phyloP scores from a whole-genome alignment of 2,329 filamentous ascomycete genomes.

The Sphaerostilbella broomeana region DNA sequence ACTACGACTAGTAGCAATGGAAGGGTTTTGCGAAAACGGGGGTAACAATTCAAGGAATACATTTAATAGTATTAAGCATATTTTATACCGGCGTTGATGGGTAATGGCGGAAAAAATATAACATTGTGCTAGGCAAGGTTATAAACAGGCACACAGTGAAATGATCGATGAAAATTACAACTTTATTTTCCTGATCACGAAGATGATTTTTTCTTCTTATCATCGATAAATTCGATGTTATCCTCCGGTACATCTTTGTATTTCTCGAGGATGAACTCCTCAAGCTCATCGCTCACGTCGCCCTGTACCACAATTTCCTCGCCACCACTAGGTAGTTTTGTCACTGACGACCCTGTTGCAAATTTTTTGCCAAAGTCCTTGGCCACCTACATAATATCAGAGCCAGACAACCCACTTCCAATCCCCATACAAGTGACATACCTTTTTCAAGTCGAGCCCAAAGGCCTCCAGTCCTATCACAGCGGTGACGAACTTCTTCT shows the following conservation, averaged over 20 bases:
- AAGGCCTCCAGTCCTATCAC: constrained; percentile 88
- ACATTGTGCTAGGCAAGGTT: too few species aligned
- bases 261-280: constrained; percentile 83
- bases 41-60: too few species aligned
- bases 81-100: too few species aligned
- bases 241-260: constrained; percentile 89
- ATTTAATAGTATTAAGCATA: too few species aligned
- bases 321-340: constrained; percentile 74
- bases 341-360: constrained; percentile 87
- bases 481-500: constrained; percentile 92
- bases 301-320: constrained; percentile 98
- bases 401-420: too few species aligned
- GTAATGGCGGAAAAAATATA: too few species aligned
- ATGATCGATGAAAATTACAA: too few species aligned
- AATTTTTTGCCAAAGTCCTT: constrained; percentile 99
- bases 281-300: constrained; percentile 89
- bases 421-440: too few species aligned
- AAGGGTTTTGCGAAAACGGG: constrained; percentile 50
- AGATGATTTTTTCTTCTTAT: constrained; percentile 76
- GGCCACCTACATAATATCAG: constrained; percentile 54
- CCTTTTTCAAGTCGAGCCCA: constrained; percentile 88
- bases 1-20: constrained; percentile 41
- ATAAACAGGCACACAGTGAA: too few species aligned
- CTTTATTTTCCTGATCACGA: constrained; percentile 12
- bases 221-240: constrained; percentile 90